Percentiles rank a stretch among this genome's conserved stretches.
phyloP scores from a whole-genome alignment of 345 rosid species.

The Bruguiera parviflora region DNA sequence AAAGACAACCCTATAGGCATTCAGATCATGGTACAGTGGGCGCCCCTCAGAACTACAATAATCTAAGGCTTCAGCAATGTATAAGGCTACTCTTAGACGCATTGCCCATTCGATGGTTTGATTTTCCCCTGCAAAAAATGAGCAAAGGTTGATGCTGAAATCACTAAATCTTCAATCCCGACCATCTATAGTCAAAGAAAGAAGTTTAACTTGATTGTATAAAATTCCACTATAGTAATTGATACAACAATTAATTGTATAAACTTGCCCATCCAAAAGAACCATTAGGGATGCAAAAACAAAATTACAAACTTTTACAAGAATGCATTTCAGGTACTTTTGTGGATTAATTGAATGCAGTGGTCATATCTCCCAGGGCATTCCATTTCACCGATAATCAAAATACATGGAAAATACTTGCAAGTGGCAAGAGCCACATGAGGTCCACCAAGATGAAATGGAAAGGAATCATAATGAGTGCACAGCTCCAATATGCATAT shows the following conservation, averaged over 20 bases:
- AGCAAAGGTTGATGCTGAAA: conserved; percentile 18
- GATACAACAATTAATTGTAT: too few relatives aligned
- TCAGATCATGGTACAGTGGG: conserved; percentile 89
- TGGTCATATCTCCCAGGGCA: too few relatives aligned
- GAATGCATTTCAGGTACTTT: too few relatives aligned
- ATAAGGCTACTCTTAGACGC: conserved; percentile 87
- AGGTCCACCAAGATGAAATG: too few relatives aligned
- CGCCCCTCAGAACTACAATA: conserved; percentile 75
- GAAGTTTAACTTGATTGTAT: neutral
- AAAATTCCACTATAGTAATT: too few relatives aligned
- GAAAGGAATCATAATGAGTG: too few relatives aligned
- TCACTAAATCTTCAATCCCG: conserved; percentile 10
- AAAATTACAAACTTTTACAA: too few relatives aligned
- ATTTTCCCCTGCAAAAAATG: conserved; percentile 68
- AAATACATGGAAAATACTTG: neutral
- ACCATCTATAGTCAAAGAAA: neutral
- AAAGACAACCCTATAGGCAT: conserved; percentile 95
- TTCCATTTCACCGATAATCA: neutral
- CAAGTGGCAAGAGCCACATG: too few relatives aligned
- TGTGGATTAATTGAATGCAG: too few relatives aligned
- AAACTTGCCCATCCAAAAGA: too few relatives aligned
- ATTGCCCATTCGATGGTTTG: conserved; percentile 96
- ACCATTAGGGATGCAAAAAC: too few relatives aligned
- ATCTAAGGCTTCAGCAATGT: conserved; percentile 90
- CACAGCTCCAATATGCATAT: too few relatives aligned